These are phyloP conservation scores for Prunus dulcis DNA, from an alignment of 306 rosid genomes.

Conservation along the genomic window DNA sequence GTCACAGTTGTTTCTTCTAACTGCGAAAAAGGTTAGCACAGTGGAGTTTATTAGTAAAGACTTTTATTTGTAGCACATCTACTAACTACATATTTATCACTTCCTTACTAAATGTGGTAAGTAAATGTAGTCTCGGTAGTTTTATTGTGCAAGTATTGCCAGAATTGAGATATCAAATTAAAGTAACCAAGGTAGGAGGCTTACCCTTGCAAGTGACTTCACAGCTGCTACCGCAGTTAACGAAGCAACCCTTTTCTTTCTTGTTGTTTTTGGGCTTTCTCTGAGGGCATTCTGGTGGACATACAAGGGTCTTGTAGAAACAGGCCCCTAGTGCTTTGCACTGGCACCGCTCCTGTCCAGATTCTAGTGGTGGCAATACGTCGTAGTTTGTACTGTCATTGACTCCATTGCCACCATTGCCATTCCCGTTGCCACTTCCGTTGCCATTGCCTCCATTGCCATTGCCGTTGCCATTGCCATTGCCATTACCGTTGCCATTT, in stretches of 20 bases:
- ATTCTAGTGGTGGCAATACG: no score
- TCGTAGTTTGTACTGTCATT: no score
- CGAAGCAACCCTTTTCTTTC: conserved; percentile 53
- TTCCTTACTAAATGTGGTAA: no score
- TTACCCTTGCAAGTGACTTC: conserved; percentile 81
- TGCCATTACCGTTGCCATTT: not conserved
- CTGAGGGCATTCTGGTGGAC: conserved; percentile 44
- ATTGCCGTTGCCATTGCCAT: not conserved
- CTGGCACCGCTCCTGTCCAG: no score
- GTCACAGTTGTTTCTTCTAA: conserved; percentile 56
- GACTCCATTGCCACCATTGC: no score
- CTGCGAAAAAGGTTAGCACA: conserved; percentile 27
- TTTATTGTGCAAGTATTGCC: no score
- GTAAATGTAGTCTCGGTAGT: no score
- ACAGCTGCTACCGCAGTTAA: conserved; percentile 63
- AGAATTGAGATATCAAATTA: no score
- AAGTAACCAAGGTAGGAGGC: not conserved
- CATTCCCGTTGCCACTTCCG: not conserved
- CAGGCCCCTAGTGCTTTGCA: conserved; percentile 42
- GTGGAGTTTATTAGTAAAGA: no score
- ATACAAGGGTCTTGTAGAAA: conserved; percentile 36
- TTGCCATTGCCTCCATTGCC: not conserved
- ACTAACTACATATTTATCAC: no score
- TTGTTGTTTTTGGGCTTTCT: conserved; percentile 72
- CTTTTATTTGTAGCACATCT: no score